Evolutionary conservation across 495 filamentous ascomycete genomes (phyloP).

Genomic region (Aspergillus nanangensis): DNA sequence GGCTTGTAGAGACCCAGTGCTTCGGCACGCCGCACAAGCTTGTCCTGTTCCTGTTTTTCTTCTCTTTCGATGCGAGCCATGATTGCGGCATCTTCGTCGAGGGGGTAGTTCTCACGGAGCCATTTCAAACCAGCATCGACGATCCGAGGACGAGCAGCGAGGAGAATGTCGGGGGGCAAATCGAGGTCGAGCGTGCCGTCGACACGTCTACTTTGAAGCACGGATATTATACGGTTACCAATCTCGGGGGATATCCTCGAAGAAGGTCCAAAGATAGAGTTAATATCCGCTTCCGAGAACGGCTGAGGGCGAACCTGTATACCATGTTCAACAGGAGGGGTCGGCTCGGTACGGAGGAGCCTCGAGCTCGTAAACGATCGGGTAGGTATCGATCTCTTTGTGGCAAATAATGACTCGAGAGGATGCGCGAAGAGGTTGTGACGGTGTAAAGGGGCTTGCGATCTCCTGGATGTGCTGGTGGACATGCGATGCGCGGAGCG

Average conservation of each 20-base stretch:
- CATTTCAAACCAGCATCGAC: conserved; percentile 56
- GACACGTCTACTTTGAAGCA: conserved; percentile 70
- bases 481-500: not conserved
- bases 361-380: conserved; percentile 23
- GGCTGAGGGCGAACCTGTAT: conserved; percentile 17
- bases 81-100: conserved; percentile 71
- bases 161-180: conserved; percentile 39
- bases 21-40: conserved; percentile 39
- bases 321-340: conserved; percentile 15
- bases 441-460: too few species aligned
- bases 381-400: too few species aligned
- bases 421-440: too few species aligned
- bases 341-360: conserved; percentile 7
- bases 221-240: conserved; percentile 62
- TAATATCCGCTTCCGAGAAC: conserved; percentile 52
- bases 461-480: not conserved
- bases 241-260: conserved; percentile 36
- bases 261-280: conserved; percentile 54
- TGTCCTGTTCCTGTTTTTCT: conserved; percentile 36
- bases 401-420: too few species aligned
- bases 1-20: conserved; percentile 48
- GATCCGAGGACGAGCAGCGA: conserved; percentile 28
- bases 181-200: conserved; percentile 66
- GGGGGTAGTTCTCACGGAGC: conserved; percentile 60
- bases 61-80: conserved; percentile 59